Conservation (phyloP, 768 basidiomycete genomes). For the Myochromella boudieri region DNA sequence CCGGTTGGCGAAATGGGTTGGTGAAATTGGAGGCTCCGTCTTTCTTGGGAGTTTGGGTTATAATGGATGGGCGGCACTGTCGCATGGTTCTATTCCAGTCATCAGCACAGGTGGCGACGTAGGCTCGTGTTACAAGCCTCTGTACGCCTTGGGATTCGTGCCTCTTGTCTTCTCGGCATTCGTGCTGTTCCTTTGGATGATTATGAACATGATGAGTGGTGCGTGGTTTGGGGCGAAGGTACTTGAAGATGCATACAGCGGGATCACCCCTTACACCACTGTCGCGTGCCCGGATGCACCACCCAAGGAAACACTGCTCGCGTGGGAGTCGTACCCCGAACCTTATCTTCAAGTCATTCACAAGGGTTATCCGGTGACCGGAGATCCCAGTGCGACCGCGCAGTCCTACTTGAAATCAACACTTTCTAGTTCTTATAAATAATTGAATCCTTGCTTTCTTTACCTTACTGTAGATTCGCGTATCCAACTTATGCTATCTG, state of each 20-base stretch:
- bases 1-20: slow-evolving; percentile 11
- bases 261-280: slow-evolving; percentile 3
- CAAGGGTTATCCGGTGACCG: slow-evolving; percentile 8
- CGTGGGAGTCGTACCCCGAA: slow-evolving; percentile 8
- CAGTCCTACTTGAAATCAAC: slow-evolving; percentile 9
- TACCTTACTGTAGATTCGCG: too few species aligned
- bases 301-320: slow-evolving; percentile 4
- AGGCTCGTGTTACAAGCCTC: slow-evolving; percentile 18
- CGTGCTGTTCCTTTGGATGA: slow-evolving; percentile 11
- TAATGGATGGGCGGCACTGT: slow-evolving; percentile 20
- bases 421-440: slow-evolving; percentile 2
- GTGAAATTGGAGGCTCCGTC: slow-evolving; percentile 17
- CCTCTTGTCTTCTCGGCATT: slow-evolving; percentile 14
- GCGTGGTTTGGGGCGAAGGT: slow-evolving; percentile 3
- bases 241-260: slow-evolving; percentile 6
- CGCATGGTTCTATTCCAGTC: slow-evolving; percentile 10
- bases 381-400: slow-evolving; percentile 7
- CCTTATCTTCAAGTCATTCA: slow-evolving; percentile 8
- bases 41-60: slow-evolving; percentile 14
- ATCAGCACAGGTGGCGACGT: slow-evolving; percentile 17
- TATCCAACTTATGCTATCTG: too few species aligned
- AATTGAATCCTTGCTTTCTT: too few species aligned
- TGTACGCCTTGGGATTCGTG: slow-evolving; percentile 15
- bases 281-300: slow-evolving; percentile 1
- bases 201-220: neutral